Base-by-base conservation (phyloP, 2,329 filamentous ascomycete genomes). In the Fusarium sacchari region DNA sequence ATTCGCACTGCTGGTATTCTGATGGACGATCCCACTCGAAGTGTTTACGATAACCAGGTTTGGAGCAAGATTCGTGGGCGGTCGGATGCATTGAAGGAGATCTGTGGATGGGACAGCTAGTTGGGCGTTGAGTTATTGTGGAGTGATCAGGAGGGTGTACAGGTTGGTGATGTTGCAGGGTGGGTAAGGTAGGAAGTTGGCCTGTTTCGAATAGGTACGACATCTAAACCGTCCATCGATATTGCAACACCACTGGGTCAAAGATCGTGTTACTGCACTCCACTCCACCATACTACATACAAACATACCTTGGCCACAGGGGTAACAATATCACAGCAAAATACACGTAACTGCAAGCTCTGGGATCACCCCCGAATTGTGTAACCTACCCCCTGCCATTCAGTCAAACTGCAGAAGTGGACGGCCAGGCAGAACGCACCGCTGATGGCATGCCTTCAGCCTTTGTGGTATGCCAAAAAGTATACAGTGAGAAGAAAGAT, bases 211-310 rank as follows among this genome's bases (percentile, higher is more conserved):
- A 24, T 12, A 42, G 40, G 17, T 42, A 24, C 9, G 22, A 3
- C 40, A 17, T 42, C 40, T 17, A 12, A 15, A 17, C 1, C 0
- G 17, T 24, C 14, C 15, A 42, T 42, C 15, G 9, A 39, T 39
- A 39, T 39, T 17, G n/a, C n/a, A 42, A 17, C 9, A 17, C 40
- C n/a, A 14, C 14, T 11, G 9, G 22, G 22, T n/a, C 14, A 11
- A 42, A 42, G 14, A 10, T 42, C 11, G 9, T 42, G 22, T 14
- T 14, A 24, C 15, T 42, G 15, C 36, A 39, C 10, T 39, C 36
- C 2, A 32, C 11, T 32, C 30, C 12, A 32, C 12, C 4, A 32
- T 32, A 13, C 13, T 32, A 2, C 0, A n/a, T 10, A 11, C 0
- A 42, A 15, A 17, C 14, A 15, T 7, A n/a, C 1, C 22, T 42